Evolutionary conservation across 768 basidiomycete genomes (phyloP).

Genomic region (Thelephora ganbajun): DNA sequence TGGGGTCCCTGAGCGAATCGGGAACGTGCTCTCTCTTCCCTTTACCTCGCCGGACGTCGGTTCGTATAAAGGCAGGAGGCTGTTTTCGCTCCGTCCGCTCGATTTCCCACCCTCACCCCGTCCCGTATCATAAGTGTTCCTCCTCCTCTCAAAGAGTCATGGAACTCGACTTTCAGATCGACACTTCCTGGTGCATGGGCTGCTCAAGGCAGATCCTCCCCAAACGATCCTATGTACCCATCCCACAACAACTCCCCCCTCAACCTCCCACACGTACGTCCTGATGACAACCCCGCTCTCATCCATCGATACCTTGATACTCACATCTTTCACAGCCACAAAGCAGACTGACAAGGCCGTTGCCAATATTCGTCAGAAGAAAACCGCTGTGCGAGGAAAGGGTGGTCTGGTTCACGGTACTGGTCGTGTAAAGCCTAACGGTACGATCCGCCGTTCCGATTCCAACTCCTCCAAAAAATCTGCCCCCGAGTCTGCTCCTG

Average conservation of each 20-base stretch:
- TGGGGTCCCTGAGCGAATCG: too few species aligned
- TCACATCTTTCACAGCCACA: conserved; percentile 11
- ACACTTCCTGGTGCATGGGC: conserved; percentile 69
- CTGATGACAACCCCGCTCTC: not conserved
- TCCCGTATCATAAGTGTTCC: not conserved
- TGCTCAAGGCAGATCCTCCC: conserved; percentile 72
- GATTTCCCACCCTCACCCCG: conserved; percentile 7
- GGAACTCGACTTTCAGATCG: conserved; percentile 25
- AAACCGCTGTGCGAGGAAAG: conserved; percentile 22
- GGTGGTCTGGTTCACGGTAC: conserved; percentile 53
- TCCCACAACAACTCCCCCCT: conserved; percentile 23
- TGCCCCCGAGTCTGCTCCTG: conserved; percentile 12
- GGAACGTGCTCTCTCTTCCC: too few species aligned
- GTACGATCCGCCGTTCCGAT: conserved; percentile 31
- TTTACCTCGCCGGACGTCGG: too few species aligned
- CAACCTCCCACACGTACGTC: conserved; percentile 27
- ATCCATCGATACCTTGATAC: not conserved
- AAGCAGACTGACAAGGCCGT: conserved; percentile 11
- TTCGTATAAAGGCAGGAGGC: too few species aligned
- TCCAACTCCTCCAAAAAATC: conserved; percentile 11
- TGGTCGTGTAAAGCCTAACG: conserved; percentile 45
- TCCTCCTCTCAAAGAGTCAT: conserved; percentile 8
- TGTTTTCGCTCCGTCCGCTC: not conserved
- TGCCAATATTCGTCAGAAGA: conserved; percentile 16
- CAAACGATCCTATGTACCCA: conserved; percentile 46